phyloP scores from a whole-genome alignment of 1,284 basidiomycete species.

The Phellopilus nigrolimitatus region DNA sequence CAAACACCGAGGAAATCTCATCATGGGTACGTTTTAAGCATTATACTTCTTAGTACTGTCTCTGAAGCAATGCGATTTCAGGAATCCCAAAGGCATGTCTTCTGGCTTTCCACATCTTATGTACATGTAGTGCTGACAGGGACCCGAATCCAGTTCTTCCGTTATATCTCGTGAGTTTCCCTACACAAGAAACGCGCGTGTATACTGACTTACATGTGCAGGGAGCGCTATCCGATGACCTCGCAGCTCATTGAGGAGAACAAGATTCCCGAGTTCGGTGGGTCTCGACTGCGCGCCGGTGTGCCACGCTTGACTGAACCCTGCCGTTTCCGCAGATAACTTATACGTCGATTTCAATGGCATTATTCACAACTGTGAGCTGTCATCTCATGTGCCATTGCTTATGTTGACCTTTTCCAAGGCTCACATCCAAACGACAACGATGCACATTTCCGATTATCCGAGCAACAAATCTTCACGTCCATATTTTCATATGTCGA shows the following conservation, averaged over 20 bases:
- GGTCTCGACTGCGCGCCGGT: conserved; percentile 21
- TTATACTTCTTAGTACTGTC: background rate
- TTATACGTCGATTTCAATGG: conserved; percentile 97
- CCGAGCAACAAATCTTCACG: conserved; percentile 96
- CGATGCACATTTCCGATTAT: conserved; percentile 91
- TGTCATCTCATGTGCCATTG: conserved; percentile 14
- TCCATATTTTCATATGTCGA: conserved; percentile 97
- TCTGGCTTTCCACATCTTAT: background rate
- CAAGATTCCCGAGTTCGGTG: conserved; percentile 92
- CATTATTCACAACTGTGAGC: conserved; percentile 94
- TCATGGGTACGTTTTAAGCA: conserved; percentile 1
- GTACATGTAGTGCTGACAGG: conserved; percentile 5
- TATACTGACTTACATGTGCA: conserved; percentile 30
- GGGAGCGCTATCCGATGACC: conserved; percentile 96
- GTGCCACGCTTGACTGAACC: conserved; percentile 3
- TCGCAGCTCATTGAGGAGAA: conserved; percentile 97
- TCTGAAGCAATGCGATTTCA: background rate
- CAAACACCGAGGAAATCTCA: background rate
- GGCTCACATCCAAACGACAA: conserved; percentile 92
- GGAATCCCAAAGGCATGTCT: conserved; percentile 27
- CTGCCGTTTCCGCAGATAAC: conserved; percentile 54
- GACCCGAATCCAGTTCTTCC: conserved; percentile 59
- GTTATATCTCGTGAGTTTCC: conserved; percentile 71
- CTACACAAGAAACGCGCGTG: background rate
- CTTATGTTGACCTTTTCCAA: conserved; percentile 27